Conservation (phyloP, 768 basidiomycete genomes). For the Holtermannia corniformis region DNA sequence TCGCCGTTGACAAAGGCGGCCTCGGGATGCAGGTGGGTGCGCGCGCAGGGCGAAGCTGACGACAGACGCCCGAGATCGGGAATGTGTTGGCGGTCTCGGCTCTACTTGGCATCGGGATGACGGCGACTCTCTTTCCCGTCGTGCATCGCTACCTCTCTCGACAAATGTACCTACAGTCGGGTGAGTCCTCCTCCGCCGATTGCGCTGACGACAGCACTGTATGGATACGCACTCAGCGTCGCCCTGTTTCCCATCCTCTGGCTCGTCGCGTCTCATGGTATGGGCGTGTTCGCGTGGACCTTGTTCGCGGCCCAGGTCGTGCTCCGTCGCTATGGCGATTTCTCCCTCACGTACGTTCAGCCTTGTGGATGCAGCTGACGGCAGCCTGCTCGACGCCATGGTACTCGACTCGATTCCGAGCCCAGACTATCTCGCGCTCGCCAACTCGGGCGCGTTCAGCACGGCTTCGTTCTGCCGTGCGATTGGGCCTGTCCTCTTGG, state of each 20-base stretch:
- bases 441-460: slow-evolving; percentile 28
- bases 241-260: slow-evolving; percentile 22
- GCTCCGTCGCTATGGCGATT: slow-evolving; percentile 22
- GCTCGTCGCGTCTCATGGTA: slow-evolving; percentile 5
- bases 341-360: slow-evolving; percentile 20
- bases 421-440: slow-evolving; percentile 19
- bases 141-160: slow-evolving; percentile 16
- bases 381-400: slow-evolving; percentile 21
- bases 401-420: slow-evolving; percentile 22
- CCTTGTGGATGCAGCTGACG: not conserved
- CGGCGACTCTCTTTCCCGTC: slow-evolving; percentile 20
- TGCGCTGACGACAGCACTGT: slow-evolving; percentile 10
- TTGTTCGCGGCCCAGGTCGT: slow-evolving; percentile 20
- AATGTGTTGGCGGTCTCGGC: slow-evolving; percentile 21
- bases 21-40: slow-evolving; percentile 20
- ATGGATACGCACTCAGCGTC: slow-evolving; percentile 17
- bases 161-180: slow-evolving; percentile 12
- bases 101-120: slow-evolving; percentile 25
- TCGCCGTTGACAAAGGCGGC: slow-evolving; percentile 22
- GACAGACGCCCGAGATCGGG: slow-evolving; percentile 19
- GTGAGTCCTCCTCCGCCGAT: slow-evolving; percentile 4
- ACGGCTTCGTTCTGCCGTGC: slow-evolving; percentile 18
- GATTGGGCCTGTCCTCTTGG: slow-evolving; percentile 22
- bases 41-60: slow-evolving; percentile 1
- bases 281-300: slow-evolving; percentile 9